phyloP scores from a whole-genome alignment of 768 basidiomycete species.

The Hemileccinum rubropunctum region DNA sequence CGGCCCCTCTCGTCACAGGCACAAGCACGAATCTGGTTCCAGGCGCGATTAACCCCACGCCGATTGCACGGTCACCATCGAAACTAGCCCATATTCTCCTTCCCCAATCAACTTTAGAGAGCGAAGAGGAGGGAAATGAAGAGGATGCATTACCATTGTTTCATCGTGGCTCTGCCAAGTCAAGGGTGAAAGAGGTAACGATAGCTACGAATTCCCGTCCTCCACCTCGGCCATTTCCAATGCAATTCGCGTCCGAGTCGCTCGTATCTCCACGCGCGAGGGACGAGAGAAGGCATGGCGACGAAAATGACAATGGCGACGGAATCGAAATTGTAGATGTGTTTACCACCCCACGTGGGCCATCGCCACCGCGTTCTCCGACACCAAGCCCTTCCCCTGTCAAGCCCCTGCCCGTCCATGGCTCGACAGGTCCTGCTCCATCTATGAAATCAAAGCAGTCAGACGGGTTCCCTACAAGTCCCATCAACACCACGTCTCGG shows the following conservation, averaged over 20 bases:
- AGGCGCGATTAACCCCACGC: not conserved
- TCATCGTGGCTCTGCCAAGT: constrained; percentile 10
- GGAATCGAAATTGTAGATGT: constrained; percentile 15
- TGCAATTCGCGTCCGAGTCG: constrained; percentile 13
- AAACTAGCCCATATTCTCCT: constrained; percentile 15
- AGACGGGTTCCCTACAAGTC: constrained; percentile 12
- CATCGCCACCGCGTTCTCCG: constrained; percentile 22
- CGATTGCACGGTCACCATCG: constrained; percentile 4
- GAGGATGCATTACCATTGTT: constrained; percentile 20
- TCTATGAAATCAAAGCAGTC: not conserved
- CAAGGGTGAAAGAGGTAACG: not conserved
- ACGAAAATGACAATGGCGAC: not conserved
- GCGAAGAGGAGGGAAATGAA: constrained; percentile 11
- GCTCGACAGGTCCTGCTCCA: not conserved
- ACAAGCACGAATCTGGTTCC: not conserved
- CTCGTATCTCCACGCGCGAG: not conserved
- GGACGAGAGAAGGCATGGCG: not conserved
- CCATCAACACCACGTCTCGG: not conserved
- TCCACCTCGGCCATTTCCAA: constrained; percentile 27
- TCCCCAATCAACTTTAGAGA: constrained; percentile 3
- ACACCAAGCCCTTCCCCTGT: constrained; percentile 17
- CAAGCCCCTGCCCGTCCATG: not conserved
- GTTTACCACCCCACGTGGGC: constrained; percentile 20
- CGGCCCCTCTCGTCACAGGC: not conserved
- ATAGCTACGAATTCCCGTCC: not conserved